Conservation (phyloP, 2,329 filamentous ascomycete genomes). For the Exutisphaerella laricina region DNA sequence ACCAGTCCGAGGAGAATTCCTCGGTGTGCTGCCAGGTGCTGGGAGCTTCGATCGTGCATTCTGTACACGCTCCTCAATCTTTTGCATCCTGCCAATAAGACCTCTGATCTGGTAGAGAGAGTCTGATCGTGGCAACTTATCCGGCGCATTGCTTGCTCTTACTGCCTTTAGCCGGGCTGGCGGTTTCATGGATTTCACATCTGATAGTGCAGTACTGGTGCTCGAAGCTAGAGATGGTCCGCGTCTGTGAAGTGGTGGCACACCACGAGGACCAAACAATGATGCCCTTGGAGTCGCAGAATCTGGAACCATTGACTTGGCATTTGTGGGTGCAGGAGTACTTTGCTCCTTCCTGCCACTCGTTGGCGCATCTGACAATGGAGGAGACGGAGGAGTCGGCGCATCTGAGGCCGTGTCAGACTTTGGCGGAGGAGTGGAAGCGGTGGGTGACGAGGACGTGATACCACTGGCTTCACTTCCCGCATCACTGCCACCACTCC, state of each 20-base stretch:
- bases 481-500: constrained; percentile 46
- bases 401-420: constrained; percentile 59
- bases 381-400: constrained; percentile 84
- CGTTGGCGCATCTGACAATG: constrained; percentile 78
- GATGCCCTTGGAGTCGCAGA: constrained; percentile 49
- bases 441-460: constrained; percentile 78
- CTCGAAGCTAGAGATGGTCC: constrained; percentile 49
- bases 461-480: constrained; percentile 56
- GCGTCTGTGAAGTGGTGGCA: constrained; percentile 46
- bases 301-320: constrained; percentile 47
- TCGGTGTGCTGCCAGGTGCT: constrained; percentile 72
- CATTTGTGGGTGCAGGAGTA: constrained; percentile 37
- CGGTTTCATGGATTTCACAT: constrained; percentile 33
- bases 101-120: constrained; percentile 90
- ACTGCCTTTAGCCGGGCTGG: constrained; percentile 40
- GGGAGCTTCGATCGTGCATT: constrained; percentile 87
- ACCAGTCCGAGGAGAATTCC: constrained; percentile 62
- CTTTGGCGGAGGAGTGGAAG: constrained; percentile 77
- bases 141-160: constrained; percentile 27
- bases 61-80: constrained; percentile 88
- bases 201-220: constrained; percentile 22
- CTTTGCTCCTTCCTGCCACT: constrained; percentile 41
- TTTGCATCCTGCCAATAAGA: constrained; percentile 94
- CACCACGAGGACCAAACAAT: constrained; percentile 37
- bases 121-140: constrained; percentile 52